Base-by-base conservation (phyloP, 345 rosid species). In the Passiflora organensis region DNA sequence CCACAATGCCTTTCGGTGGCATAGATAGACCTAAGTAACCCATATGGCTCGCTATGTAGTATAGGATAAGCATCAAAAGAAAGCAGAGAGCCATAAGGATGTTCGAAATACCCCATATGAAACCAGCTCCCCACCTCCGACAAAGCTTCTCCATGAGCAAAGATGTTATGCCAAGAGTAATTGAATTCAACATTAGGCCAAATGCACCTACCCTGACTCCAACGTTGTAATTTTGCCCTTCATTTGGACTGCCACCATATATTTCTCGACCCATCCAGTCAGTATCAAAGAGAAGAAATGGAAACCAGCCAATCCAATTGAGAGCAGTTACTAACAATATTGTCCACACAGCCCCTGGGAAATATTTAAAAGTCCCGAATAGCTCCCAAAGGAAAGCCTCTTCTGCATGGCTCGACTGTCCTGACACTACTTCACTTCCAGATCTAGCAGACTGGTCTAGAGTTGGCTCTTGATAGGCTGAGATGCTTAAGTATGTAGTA, bases 251-350 rank as follows among this genome's bases (percentile, higher is more conserved):
- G 34, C 96, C 96, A 25, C 99, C 88, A 43, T 80, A 93, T 42
- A 89, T 82, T 78, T 93, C 97, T 68, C 97, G 73, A 51, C 99
- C 97, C 96, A 89, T 84, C 96, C 96, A 93, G 66, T 93, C 96
- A 60, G 99, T 93, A 72, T 93, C 99, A 63, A 84, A 86, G 59
- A 89, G 80, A 64, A 84, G 79, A 74, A 80, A 89, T 9, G 97
- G 97, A 78, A 89, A 89, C 95, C 97, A 86, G 60, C 97, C 93
- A 41, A 82, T 74, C 95, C 97, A 89, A 63, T 87, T 89, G 64
- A 86, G 66, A 64, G 91, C 91, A 38, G 95, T 86, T 22, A 86
- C 95, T 55, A 79, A 60, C 76, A 89, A 72, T 67, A 89, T 78
- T 58, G 72, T 75, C 99, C 99, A 85, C 22, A 85, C 75, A 36